Evolutionary conservation across 2,329 filamentous ascomycete species (phyloP).

Genomic region (Fusarium austroafricanum): DNA sequence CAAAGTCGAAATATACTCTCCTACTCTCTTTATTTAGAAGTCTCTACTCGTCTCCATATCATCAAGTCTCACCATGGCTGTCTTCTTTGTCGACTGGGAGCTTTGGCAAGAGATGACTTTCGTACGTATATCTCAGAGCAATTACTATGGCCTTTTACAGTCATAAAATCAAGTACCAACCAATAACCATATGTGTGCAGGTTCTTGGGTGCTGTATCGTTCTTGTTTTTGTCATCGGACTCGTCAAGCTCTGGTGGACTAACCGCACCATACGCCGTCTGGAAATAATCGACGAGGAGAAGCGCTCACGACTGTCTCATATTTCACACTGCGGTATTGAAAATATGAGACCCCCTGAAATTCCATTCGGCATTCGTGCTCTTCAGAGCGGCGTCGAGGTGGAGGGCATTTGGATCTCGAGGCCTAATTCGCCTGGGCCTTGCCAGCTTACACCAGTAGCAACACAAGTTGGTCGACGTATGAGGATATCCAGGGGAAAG

Average conservation of each 20-base stretch:
- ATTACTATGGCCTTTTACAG: no score
- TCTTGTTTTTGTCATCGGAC: constrained; percentile 74
- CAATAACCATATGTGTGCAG: constrained; percentile 56
- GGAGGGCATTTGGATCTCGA: constrained; percentile 84
- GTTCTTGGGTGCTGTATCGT: constrained; percentile 78
- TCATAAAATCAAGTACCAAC: neutral
- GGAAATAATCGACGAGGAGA: constrained; percentile 74
- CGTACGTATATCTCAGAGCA: constrained; percentile 64
- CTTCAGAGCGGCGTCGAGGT: constrained; percentile 85
- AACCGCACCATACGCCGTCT: constrained; percentile 67
- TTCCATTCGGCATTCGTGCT: constrained; percentile 88
- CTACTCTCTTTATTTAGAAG: neutral
- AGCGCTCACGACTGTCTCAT: constrained; percentile 64
- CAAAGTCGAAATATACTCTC: constrained; percentile 19
- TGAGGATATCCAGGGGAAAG: constrained; percentile 37
- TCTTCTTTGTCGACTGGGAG: constrained; percentile 77
- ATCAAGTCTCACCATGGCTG: constrained; percentile 45
- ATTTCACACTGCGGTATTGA: constrained; percentile 66
- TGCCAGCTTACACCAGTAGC: constrained; percentile 42
- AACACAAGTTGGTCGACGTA: constrained; percentile 37
- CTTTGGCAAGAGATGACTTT: constrained; percentile 93
- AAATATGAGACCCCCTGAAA: constrained; percentile 60
- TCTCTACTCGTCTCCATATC: constrained; percentile 5
- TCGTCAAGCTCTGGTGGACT: constrained; percentile 73
- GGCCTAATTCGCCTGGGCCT: constrained; percentile 56